Conservation (phyloP, 345 rosid genomes). For the Cardamine chenopodiifolia region DNA sequence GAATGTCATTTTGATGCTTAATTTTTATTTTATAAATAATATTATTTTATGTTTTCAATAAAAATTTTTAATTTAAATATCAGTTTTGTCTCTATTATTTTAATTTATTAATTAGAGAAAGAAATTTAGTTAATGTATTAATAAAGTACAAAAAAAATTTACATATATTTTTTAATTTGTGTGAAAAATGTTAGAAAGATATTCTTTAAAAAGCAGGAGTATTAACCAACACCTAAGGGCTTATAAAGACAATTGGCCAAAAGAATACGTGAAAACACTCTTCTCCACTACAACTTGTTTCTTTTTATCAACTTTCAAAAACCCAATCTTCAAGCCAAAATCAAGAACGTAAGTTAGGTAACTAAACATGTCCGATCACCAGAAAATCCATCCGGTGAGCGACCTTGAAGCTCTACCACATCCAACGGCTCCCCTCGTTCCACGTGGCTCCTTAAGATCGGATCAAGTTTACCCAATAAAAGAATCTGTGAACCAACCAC, state of each 20-base stretch:
- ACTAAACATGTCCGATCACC: conserved; percentile 59
- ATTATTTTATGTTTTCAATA: too few relatives aligned
- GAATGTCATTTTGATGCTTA: too few relatives aligned
- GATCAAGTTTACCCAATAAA: conserved; percentile 23
- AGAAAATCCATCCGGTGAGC: conserved; percentile 62
- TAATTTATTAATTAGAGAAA: too few relatives aligned
- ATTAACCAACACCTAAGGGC: conserved; percentile 4
- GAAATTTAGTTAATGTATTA: too few relatives aligned
- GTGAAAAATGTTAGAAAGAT: too few relatives aligned
- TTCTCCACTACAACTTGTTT: conserved; percentile 8
- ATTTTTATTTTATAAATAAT: too few relatives aligned
- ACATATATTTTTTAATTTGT: too few relatives aligned
- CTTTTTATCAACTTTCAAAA: background rate
- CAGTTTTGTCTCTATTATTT: too few relatives aligned
- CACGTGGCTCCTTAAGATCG: conserved; percentile 53
- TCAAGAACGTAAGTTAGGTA: background rate
- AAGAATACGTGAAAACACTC: conserved; percentile 25
- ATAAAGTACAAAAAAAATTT: too few relatives aligned
- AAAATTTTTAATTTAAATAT: too few relatives aligned
- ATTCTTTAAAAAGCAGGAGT: too few relatives aligned
- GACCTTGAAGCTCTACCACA: conserved; percentile 58
- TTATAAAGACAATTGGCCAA: conserved; percentile 28
- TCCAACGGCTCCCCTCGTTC: conserved; percentile 61
- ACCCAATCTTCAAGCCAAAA: background rate
- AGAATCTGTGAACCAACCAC: conserved; percentile 24